A percentile compares a stretch with the other conserved stretches of the same genome.
These are phyloP conservation scores for Hypoxylon fragiforme DNA, from an alignment of 495 filamentous ascomycete genomes.

Conservation along the genomic window DNA sequence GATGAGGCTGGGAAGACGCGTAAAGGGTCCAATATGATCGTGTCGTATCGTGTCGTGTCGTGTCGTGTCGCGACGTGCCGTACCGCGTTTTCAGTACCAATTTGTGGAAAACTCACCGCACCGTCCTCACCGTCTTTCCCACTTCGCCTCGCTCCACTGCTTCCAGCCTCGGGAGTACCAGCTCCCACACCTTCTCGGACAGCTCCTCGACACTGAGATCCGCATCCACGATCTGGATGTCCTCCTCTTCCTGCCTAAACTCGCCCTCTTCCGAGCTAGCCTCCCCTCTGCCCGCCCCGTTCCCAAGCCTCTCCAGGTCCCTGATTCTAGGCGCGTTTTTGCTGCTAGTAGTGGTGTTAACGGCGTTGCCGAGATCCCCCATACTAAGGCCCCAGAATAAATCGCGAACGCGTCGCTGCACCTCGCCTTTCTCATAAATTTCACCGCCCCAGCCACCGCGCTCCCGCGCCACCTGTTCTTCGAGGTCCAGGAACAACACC, in stretches of 20 bases:
- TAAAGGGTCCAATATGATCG: no score
- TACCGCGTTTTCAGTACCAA: no score
- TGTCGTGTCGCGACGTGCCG: no score
- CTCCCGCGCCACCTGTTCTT: slow-evolving; percentile 67
- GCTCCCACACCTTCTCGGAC: slow-evolving; percentile 53
- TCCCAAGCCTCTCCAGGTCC: slow-evolving; percentile 24
- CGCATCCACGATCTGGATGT: slow-evolving; percentile 60
- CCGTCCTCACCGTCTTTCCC: slow-evolving; percentile 46
- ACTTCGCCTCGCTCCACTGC: slow-evolving; percentile 52
- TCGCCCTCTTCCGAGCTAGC: slow-evolving; percentile 39
- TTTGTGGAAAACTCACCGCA: slow-evolving; percentile 44
- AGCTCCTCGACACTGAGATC: slow-evolving; percentile 54
- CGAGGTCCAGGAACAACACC: slow-evolving; percentile 83
- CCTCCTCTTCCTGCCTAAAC: slow-evolving; percentile 55
- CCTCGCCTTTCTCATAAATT: slow-evolving; percentile 81
- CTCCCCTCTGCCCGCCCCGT: slow-evolving; percentile 28
- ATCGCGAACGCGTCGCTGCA: slow-evolving; percentile 79
- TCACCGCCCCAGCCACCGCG: slow-evolving; percentile 87
- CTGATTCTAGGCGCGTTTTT: slow-evolving; percentile 16
- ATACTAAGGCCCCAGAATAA: slow-evolving; percentile 64
- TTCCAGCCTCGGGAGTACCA: slow-evolving; percentile 50
- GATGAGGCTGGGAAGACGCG: no score
- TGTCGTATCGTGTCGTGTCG: no score
- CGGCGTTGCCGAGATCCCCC: slow-evolving; percentile 46
- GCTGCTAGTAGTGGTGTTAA: slow-evolving; percentile 4